Percentiles rank a stretch among this genome's conserved stretches.
Evolutionary conservation across 2,329 filamentous ascomycete species (phyloP).

Genomic region (Didymella glomerata): DNA sequence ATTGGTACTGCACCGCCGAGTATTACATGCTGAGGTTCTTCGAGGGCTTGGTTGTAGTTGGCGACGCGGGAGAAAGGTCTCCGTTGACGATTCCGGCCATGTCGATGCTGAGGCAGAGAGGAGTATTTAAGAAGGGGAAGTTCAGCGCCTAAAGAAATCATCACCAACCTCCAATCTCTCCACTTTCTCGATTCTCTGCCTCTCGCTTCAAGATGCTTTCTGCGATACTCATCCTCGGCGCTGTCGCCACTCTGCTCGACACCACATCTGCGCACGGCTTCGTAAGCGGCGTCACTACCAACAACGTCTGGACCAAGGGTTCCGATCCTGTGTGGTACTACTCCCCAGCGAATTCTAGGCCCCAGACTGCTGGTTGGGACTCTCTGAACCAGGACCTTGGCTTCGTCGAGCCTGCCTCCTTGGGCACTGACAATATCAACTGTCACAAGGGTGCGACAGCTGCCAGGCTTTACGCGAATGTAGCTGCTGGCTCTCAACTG

Average conservation of each 20-base stretch:
- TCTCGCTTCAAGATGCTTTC: constrained; percentile 28
- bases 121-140: constrained; percentile 12
- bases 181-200: not conserved
- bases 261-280: constrained; percentile 43
- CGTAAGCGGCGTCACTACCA: constrained; percentile 37
- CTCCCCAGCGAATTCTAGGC: constrained; percentile 30
- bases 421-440: constrained; percentile 43
- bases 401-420: constrained; percentile 46
- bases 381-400: constrained; percentile 50
- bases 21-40: constrained; percentile 5
- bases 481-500: constrained; percentile 46
- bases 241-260: constrained; percentile 32
- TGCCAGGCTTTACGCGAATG: constrained; percentile 44
- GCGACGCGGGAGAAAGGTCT: constrained; percentile 4
- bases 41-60: constrained; percentile 15
- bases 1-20: constrained; percentile 11
- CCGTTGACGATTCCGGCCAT: not conserved
- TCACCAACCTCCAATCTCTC: constrained; percentile 8
- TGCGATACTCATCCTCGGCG: constrained; percentile 31
- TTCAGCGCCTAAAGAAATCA: not conserved
- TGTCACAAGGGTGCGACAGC: constrained; percentile 53
- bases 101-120: not conserved
- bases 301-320: constrained; percentile 38
- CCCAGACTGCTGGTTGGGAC: constrained; percentile 48
- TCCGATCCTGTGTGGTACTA: constrained; percentile 48